These are phyloP conservation scores for Grosmannia serpens DNA, from an alignment of 2,329 filamentous ascomycete genomes.

Conservation along the genomic window DNA sequence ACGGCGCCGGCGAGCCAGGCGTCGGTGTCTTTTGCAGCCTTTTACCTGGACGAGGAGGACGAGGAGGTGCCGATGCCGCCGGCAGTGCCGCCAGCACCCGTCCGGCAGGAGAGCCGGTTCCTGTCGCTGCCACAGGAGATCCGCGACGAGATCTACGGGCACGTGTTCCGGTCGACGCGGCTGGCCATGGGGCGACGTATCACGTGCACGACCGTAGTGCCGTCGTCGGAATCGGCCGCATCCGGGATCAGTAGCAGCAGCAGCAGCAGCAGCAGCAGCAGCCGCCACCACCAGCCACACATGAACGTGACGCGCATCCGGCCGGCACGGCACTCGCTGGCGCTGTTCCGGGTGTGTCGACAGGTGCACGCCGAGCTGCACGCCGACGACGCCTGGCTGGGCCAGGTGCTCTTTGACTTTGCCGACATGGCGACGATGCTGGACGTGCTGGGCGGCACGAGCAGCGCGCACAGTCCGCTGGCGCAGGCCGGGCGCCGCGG, in stretches of 20 bases:
- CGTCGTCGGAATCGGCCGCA: too few species aligned
- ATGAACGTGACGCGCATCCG: slow-evolving; percentile 6
- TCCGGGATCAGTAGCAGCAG: neutral
- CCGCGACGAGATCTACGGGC: slow-evolving; percentile 12
- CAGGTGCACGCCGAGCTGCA: slow-evolving; percentile 12
- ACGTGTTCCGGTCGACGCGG: slow-evolving; percentile 11
- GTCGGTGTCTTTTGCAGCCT: neutral
- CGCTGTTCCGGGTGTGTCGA: slow-evolving; percentile 12
- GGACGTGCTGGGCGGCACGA: slow-evolving; percentile 10
- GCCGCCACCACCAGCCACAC: neutral
- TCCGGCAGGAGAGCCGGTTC: slow-evolving; percentile 3
- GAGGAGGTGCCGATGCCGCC: neutral
- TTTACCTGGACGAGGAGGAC: neutral
- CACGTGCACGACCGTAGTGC: neutral
- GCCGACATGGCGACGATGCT: slow-evolving; percentile 13
- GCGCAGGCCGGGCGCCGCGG: neutral
- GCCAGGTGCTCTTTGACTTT: slow-evolving; percentile 14
- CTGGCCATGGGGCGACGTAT: slow-evolving; percentile 12
- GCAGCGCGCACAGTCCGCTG: neutral
- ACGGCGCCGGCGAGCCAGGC: neutral
- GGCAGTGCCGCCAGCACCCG: too few species aligned
- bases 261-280: neutral
- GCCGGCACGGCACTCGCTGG: slow-evolving; percentile 11
- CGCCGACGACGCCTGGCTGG: slow-evolving; percentile 11
- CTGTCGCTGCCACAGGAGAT: slow-evolving; percentile 12